A percentile compares a stretch with the other conserved stretches of the same genome.
phyloP scores from a whole-genome alignment of 805 yeast species.

The Nakazawaea peltata region DNA sequence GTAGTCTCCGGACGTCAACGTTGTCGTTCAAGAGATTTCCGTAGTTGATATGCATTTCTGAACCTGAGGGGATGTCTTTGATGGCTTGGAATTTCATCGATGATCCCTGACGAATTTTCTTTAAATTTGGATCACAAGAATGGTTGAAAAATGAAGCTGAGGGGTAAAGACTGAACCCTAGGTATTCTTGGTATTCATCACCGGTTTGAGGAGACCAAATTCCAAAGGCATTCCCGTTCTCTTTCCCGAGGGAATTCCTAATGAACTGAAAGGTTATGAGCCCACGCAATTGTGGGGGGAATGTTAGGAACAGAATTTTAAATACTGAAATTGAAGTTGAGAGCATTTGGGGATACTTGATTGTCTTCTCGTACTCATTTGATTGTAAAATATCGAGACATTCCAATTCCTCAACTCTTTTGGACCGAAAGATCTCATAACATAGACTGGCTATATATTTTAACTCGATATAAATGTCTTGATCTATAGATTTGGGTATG shows the following conservation, averaged over 20 bases:
- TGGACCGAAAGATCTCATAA: slow-evolving; percentile 23
- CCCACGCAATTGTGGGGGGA: slow-evolving; percentile 27
- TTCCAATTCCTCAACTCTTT: slow-evolving; percentile 16
- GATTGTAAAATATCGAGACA: slow-evolving; percentile 40
- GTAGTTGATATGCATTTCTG: slow-evolving; percentile 53
- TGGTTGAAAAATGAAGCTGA: slow-evolving; percentile 64
- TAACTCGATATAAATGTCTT: slow-evolving; percentile 43
- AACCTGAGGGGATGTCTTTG: slow-evolving; percentile 29
- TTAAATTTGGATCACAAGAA: slow-evolving; percentile 51
- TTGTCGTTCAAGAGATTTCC: slow-evolving; percentile 40
- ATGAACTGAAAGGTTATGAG: slow-evolving; percentile 29
- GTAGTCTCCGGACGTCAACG: slow-evolving; percentile 30
- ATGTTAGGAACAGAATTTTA: slow-evolving; percentile 34
- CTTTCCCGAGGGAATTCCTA: slow-evolving; percentile 45
- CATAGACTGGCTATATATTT: slow-evolving; percentile 36
- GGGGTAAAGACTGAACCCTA: slow-evolving; percentile 55
- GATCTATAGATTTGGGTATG: slow-evolving; percentile 35
- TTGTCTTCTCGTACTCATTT: slow-evolving; percentile 38
- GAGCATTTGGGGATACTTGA: slow-evolving; percentile 37
- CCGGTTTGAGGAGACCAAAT: slow-evolving; percentile 42
- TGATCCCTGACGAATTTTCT: slow-evolving; percentile 32
- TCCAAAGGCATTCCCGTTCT: slow-evolving; percentile 64
- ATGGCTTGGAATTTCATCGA: slow-evolving; percentile 34
- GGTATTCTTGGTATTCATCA: slow-evolving; percentile 34
- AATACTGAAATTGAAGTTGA: slow-evolving; percentile 38